A percentile compares a stretch with the other conserved stretches of the same genome.
Evolutionary conservation across 805 yeast genomes (phyloP).

Genomic region (Candida lessepsii): DNA sequence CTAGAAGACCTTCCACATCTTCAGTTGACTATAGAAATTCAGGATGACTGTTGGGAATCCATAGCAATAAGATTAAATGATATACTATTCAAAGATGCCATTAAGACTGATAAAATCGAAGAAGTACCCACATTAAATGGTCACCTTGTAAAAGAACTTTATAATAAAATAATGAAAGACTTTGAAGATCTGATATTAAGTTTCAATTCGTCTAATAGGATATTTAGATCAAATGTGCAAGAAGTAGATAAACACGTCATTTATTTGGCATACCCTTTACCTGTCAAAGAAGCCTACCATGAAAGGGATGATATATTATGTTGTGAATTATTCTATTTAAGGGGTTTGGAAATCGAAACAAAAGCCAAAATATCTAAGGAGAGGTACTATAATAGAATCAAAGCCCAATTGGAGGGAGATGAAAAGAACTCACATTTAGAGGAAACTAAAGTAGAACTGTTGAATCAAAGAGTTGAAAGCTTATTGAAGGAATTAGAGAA

Average conservation of each 20-base stretch:
- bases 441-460: slow-evolving; percentile 16
- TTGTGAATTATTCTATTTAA: slow-evolving; percentile 22
- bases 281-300: slow-evolving; percentile 16
- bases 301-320: slow-evolving; percentile 19
- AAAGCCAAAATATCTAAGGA: slow-evolving; percentile 13
- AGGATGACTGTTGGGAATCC: slow-evolving; percentile 33
- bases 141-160: slow-evolving; percentile 22
- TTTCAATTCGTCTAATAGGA: slow-evolving; percentile 10
- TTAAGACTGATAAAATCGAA: slow-evolving; percentile 14
- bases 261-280: slow-evolving; percentile 14
- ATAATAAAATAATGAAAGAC: slow-evolving; percentile 15
- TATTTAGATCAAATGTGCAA: slow-evolving; percentile 8
- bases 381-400: neutral
- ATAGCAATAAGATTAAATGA: slow-evolving; percentile 33
- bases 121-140: slow-evolving; percentile 30
- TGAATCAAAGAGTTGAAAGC: slow-evolving; percentile 17
- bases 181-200: slow-evolving; percentile 13
- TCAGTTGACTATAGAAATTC: slow-evolving; percentile 22
- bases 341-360: slow-evolving; percentile 22
- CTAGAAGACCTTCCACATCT: slow-evolving; percentile 31
- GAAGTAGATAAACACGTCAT: slow-evolving; percentile 6
- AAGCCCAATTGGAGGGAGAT: slow-evolving; percentile 1
- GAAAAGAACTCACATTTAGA: slow-evolving; percentile 11
- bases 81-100: slow-evolving; percentile 16
- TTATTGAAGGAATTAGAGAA: slow-evolving; percentile 23